Conservation (phyloP, 805 yeast genomes). For the Lipomyces orientalis region DNA sequence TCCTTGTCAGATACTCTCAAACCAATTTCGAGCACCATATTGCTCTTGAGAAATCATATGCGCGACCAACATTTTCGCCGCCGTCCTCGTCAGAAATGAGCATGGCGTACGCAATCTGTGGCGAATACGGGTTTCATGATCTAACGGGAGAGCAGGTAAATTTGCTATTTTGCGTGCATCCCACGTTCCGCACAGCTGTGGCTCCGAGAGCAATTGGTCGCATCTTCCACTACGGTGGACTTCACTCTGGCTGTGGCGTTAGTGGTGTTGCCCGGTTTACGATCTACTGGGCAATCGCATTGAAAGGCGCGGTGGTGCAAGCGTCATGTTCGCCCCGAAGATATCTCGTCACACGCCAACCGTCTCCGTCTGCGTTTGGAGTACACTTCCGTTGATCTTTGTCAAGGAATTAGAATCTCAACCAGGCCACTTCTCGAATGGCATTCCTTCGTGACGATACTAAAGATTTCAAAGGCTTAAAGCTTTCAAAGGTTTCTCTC, state of each 20-base stretch:
- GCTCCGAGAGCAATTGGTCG: neutral
- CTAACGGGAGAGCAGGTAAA: neutral
- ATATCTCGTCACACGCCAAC: neutral
- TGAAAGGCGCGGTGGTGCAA: too few species aligned
- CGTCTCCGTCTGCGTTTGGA: neutral
- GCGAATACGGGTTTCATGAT: neutral
- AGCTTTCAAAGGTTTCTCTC: neutral
- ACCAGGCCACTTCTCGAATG: neutral
- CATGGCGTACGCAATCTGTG: neutral
- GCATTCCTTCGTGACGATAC: too few species aligned
- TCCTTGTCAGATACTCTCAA: neutral
- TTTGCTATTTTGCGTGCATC: neutral
- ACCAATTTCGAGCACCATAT: neutral
- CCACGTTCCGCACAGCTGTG: neutral
- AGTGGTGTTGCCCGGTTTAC: neutral
- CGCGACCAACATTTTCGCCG: neutral
- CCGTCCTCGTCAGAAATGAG: neutral
- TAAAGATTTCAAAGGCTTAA: neutral
- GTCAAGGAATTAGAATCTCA: neutral
- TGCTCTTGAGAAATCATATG: neutral
- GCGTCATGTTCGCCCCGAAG: slow-evolving; percentile 1
- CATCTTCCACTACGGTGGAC: neutral
- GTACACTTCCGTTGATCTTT: neutral
- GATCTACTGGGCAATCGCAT: neutral
- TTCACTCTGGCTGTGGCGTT: neutral